Conservation (phyloP, 2,329 filamentous ascomycete genomes). For the Penicillium sp. region DNA sequence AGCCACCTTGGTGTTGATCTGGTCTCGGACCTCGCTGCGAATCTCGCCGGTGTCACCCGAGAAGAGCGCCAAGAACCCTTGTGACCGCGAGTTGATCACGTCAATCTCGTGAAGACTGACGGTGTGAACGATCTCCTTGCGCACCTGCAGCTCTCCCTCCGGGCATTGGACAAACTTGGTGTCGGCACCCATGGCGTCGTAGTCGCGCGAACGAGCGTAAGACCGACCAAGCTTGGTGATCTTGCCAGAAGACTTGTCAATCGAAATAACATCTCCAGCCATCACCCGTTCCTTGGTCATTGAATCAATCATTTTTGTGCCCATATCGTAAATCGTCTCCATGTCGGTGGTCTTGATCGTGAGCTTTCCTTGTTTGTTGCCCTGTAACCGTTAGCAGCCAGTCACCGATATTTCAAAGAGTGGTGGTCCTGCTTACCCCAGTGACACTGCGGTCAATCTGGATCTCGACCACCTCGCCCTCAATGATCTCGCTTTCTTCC, state of each 20-base stretch:
- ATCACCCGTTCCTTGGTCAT: conserved; percentile 99
- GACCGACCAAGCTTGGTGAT: conserved; percentile 96
- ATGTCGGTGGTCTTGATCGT: conserved; percentile 99
- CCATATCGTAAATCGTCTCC: conserved; percentile 99
- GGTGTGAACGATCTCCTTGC: conserved; percentile 95
- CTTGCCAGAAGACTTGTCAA: conserved; percentile 97
- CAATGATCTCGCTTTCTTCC: conserved; percentile 98
- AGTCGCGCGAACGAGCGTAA: conserved; percentile 92
- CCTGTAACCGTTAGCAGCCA: conserved; percentile 44
- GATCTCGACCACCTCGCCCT: conserved; percentile 98
- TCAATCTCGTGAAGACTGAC: conserved; percentile 98
- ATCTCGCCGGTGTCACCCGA: conserved; percentile 98
- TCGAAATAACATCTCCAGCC: conserved; percentile 96
- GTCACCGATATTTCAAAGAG: background rate
- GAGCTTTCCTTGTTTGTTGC: conserved; percentile 97
- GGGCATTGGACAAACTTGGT: conserved; percentile 98
- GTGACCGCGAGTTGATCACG: conserved; percentile 98
- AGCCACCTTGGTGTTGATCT: conserved; percentile 98
- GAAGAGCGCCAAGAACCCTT: conserved; percentile 95
- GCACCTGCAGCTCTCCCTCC: conserved; percentile 94
- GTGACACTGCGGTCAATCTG: conserved; percentile 97
- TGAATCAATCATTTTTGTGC: conserved; percentile 98
- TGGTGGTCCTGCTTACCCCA: conserved; percentile 55
- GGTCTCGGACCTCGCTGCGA: conserved; percentile 91
- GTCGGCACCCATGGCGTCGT: conserved; percentile 98